Base-by-base conservation (phyloP, 768 basidiomycete genomes). In the Hydnomerulius pinastri region DNA sequence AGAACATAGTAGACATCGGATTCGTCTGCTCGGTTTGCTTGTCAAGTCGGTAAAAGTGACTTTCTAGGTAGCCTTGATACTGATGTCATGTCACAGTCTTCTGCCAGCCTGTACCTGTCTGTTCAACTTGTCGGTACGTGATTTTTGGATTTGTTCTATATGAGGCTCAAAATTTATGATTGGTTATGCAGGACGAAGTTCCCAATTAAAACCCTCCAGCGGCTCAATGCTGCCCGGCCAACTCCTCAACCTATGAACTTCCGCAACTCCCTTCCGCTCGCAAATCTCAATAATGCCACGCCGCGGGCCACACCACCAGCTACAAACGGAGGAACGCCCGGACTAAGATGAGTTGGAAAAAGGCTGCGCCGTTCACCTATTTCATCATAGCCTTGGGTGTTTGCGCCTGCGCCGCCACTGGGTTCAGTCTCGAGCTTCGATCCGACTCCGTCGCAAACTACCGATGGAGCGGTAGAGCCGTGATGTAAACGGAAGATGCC, bases 1-100 rank as follows among this genome's bases (percentile, higher is more conserved):
- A 98, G 68, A 87, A 87, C 46, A 96, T 97, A 41, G 83, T 98
- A 33, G 96, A 98, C 65, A 82, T 98, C 46, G 97, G 94, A 47
- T 99, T 94, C 59, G 94, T 99, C 18, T 99, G 97, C 67, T 96
- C 93, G n/a, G 94, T 99, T 27, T 99, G 97, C 67, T 72, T 99
- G 25, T 96, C 93, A 23, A 98, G 95, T 97, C 59, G 50, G 91
- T 78, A 20, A 32, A 33, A 7, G 13, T 10, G 10, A 13, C 6
- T 6, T 30, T 6, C 20, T 39, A 25, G 27, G 10, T 6, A 15
- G 12, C 5, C 18, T 13, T 33, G n/a, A 20, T 47, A 39, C 55
- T 68, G 12, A 66, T 21, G 37, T 29, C 25, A 4, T 20, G 49
- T 27, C 23, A 29, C 59, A 97, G 95, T 97, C 61, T 97, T 96